phyloP scores from a whole-genome alignment of 2,329 filamentous ascomycete species.

The Aquanectria penicillioides region DNA sequence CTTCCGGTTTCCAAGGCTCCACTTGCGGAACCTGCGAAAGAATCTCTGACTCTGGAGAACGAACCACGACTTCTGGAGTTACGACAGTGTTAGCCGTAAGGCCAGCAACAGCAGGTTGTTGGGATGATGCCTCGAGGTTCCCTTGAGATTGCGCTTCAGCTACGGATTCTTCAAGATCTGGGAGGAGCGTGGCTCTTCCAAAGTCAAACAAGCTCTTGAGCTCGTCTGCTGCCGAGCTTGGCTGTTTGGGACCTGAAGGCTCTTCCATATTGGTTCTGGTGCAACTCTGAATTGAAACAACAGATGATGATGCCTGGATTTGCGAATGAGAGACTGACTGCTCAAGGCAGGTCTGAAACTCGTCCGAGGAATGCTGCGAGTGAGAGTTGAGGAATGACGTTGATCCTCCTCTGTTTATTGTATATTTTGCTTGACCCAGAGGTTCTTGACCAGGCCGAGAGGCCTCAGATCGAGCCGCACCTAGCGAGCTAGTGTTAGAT shows the following conservation, averaged over 20 bases:
- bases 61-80: slow-evolving; percentile 22
- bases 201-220: slow-evolving; percentile 38
- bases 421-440: slow-evolving; percentile 1
- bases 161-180: slow-evolving; percentile 21
- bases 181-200: slow-evolving; percentile 25
- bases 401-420: neutral
- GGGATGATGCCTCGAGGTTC: neutral
- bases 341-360: neutral
- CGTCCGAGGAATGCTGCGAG: neutral
- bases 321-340: neutral
- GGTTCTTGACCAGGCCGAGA: neutral
- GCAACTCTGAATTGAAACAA: neutral
- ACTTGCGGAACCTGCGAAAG: slow-evolving; percentile 30
- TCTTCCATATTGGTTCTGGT: slow-evolving; percentile 30
- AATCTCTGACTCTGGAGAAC: slow-evolving; percentile 27
- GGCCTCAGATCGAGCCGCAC: neutral
- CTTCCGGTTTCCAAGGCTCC: slow-evolving; percentile 40
- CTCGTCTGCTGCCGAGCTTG: slow-evolving; percentile 35
- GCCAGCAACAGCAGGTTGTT: neutral
- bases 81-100: neutral
- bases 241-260: slow-evolving; percentile 21
- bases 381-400: neutral
- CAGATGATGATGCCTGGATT: neutral
- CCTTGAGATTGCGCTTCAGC: slow-evolving; percentile 16
- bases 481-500: neutral